Conservation (phyloP, 2,329 filamentous ascomycete species). For the Fusarium sp. region DNA sequence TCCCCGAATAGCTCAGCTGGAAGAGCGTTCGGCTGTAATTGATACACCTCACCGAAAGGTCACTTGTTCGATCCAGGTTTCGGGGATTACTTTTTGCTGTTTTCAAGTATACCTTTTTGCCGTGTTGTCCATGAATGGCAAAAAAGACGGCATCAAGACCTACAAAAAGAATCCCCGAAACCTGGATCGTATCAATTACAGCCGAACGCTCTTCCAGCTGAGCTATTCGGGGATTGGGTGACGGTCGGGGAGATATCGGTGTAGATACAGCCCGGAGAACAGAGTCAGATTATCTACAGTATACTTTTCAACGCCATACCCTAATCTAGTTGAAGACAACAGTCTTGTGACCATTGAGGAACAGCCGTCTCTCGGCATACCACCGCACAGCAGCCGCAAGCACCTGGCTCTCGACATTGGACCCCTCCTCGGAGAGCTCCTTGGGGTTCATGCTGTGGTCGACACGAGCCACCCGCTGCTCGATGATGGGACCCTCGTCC, state of each 20-base stretch:
- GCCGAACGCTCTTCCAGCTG: conserved; percentile 46
- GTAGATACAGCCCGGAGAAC: not conserved
- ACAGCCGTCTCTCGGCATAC: conserved; percentile 81
- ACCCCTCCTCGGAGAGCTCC: conserved; percentile 81
- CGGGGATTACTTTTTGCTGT: conserved; percentile 38
- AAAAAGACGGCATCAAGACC: not conserved
- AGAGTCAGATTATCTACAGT: not conserved
- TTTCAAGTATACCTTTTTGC: not conserved
- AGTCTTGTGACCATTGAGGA: conserved; percentile 83
- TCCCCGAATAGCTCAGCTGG: conserved; percentile 47
- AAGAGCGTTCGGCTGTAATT: conserved; percentile 46
- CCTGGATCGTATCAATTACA: conserved; percentile 44
- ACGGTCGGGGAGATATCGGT: not conserved
- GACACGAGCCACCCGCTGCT: conserved; percentile 82
- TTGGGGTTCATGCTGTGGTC: conserved; percentile 81
- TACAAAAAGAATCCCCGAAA: conserved; percentile 41
- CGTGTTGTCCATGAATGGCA: not conserved
- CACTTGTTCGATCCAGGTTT: conserved; percentile 47
- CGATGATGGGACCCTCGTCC: conserved; percentile 89
- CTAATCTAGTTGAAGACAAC: conserved; percentile 71
- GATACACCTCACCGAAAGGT: conserved; percentile 40
- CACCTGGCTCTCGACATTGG: conserved; percentile 86
- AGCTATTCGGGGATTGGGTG: conserved; percentile 41
- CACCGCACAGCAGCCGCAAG: conserved; percentile 85
- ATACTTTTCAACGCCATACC: conserved; percentile 11